Evolutionary conservation across 2,329 filamentous ascomycete genomes (phyloP), one percentile per base, ranked within the genome.

Genomic region (Cercospora sp.): DNA sequence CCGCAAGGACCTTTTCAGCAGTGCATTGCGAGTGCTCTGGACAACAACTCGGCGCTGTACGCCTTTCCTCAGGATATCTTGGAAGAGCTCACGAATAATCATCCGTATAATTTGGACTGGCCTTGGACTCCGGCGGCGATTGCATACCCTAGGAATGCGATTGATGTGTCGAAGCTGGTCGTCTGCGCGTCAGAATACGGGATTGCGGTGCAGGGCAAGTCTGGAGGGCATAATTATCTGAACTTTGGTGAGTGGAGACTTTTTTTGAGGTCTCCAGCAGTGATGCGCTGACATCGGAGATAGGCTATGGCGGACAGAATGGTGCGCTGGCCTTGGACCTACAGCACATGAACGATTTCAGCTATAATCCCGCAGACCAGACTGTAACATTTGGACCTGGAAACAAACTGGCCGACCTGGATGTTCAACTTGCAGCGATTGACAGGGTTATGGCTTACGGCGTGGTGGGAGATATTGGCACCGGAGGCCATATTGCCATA

Each of bases 401-500:
- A 2, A 71, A 70, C 63, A 64, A 59, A 26, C 68, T 70, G 16
- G 57, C 49, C 43, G 66, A 68, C 37, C 62, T 72, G 3, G 57
- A 65, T 18, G 37, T 57, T 10, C 60, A 70, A 8, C 58, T 69
- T 9, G 63, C 60, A 16, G 43, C 62, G 10, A 43, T 70, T 32
- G 55, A 66, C 40, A 61, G 69, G 10, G 61, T 66, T 1, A 67
- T 64, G 62, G 68, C 68, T 18, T 71, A 69, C 37, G 68, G 71
- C 16, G 65, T 64, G 4, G 63, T 67, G 16, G 63, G 63, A 1
- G 63, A 70, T 26, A 69, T 73, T 28, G 71, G 71, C 9, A 67
- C 68, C 5, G 70, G 68, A 37, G 71, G 71, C 4, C 70, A 73
- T 28, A 57, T 69, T 26, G 69, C 71, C 7, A 71, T 71, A 26